Evolutionary conservation across 208 protist genomes (phyloP).

Genomic region (Trypanosoma lewisi): DNA sequence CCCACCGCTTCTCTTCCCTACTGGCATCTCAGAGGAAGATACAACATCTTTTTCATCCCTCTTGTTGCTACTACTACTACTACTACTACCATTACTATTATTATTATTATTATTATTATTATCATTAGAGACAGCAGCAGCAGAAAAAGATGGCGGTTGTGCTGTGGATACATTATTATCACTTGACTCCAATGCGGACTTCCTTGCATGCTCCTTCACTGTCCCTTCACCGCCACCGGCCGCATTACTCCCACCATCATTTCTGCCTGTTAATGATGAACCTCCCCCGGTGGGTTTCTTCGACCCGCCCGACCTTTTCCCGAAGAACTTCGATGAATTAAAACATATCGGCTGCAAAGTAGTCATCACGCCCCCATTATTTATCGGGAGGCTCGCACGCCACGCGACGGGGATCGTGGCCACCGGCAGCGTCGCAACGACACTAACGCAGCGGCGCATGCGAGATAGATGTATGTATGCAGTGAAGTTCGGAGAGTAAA

Average conservation of each 20-base stretch:
- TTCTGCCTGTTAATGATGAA: background rate
- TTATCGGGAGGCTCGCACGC: background rate
- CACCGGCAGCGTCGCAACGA: background rate
- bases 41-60: background rate
- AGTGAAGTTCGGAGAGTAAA: background rate
- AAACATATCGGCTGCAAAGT: constrained; percentile 1
- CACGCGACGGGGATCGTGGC: background rate
- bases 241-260: background rate
- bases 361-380: background rate
- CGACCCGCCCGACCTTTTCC: constrained; percentile 1
- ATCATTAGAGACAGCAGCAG: background rate
- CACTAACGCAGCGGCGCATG: constrained; percentile 16
- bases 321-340: constrained; percentile 21
- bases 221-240: background rate
- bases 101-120: constrained; percentile 1
- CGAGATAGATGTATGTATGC: background rate
- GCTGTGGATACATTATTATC: no score
- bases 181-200: no score
- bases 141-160: background rate
- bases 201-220: no score
- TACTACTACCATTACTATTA: background rate
- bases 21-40: background rate
- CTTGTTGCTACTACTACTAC: background rate
- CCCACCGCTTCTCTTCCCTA: background rate
- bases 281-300: constrained; percentile 11